Base-by-base conservation (phyloP, 1,284 basidiomycete species). In the Ceratobasidium sp. region DNA sequence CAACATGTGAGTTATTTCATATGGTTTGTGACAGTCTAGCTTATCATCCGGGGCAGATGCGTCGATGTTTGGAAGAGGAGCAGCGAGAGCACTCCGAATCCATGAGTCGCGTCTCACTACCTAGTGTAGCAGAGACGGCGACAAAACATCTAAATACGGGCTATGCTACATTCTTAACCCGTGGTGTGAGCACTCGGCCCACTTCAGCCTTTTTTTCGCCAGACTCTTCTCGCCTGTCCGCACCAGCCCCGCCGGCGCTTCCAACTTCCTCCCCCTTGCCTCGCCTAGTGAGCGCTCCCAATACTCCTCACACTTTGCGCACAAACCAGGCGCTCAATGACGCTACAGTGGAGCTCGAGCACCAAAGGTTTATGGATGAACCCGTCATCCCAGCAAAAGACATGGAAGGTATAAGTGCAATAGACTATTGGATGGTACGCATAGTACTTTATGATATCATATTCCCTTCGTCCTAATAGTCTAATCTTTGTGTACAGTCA, bases 381-480 rank as follows among this genome's bases (percentile, higher is more conserved):
- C 20, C 18, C 39, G 55, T 58, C 46, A 15, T 58, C 15, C 53
- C 40, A 7, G 56, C 58, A 7, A 51, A 67, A 10, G 46, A 69
- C 12, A 18, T 77, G 23, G 46, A 55, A 9, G 23, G 64, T 1
- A n/a, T 63, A 7, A 63, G 68, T 39, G 12, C 51, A 2, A 23
- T 78, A 2, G 53, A 69, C n/a, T 78, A 46, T 40, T 78, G 77
- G 77, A 6, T 28, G 28, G 55, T 78, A 61, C 6, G 67, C 46
- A 4, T 20, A n/a, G 23, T 39, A 39, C 40, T 64, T 66, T 51
- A 33, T 26, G 9, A 18, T 56, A 56, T 56, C 20, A n/a, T 56
- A 23, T 26, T 18, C 26, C 9, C 55, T 26, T 56, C 9, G 9
- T 23, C 20, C 55, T 56, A 10, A 60, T 10, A 28, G 9, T 15